A percentile compares a stretch with the other conserved stretches of the same genome.
These are phyloP conservation scores for Kluyveromyces siamensis DNA, from an alignment of 805 yeast species.

Conservation along the genomic window DNA sequence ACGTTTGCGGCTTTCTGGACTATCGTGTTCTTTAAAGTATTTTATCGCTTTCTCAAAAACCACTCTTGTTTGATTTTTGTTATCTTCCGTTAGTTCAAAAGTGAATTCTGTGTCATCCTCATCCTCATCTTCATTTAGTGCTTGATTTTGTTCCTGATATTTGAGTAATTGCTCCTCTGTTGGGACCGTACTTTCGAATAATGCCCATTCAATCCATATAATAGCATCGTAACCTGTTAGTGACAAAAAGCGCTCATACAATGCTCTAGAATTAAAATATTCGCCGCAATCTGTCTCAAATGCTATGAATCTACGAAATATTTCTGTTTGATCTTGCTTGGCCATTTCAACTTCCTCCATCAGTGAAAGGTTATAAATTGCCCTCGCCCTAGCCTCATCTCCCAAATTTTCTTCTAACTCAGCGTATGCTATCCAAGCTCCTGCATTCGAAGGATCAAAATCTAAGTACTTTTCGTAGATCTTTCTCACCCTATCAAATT, in stretches of 20 bases:
- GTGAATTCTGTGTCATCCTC: constrained; percentile 39
- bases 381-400: constrained; percentile 61
- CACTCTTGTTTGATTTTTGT: constrained; percentile 41
- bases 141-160: constrained; percentile 11
- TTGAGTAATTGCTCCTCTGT: constrained; percentile 30
- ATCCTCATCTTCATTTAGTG: constrained; percentile 27
- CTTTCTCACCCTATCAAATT: constrained; percentile 71
- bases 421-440: constrained; percentile 56
- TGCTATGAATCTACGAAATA: constrained; percentile 40
- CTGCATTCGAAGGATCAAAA: constrained; percentile 12
- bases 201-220: constrained; percentile 58
- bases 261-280: constrained; percentile 44
- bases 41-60: constrained; percentile 48
- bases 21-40: constrained; percentile 31
- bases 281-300: constrained; percentile 53
- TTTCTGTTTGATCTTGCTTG: constrained; percentile 8
- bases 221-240: constrained; percentile 28
- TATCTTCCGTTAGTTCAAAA: constrained; percentile 44
- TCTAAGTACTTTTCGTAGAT: constrained; percentile 53
- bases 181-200: constrained; percentile 62
- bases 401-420: constrained; percentile 57
- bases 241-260: constrained; percentile 36
- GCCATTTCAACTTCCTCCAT: constrained; percentile 14
- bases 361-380: constrained; percentile 47
- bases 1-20: constrained; percentile 37